phyloP scores from a whole-genome alignment of 352 stramenopile species.

The Peronospora farinosa region DNA sequence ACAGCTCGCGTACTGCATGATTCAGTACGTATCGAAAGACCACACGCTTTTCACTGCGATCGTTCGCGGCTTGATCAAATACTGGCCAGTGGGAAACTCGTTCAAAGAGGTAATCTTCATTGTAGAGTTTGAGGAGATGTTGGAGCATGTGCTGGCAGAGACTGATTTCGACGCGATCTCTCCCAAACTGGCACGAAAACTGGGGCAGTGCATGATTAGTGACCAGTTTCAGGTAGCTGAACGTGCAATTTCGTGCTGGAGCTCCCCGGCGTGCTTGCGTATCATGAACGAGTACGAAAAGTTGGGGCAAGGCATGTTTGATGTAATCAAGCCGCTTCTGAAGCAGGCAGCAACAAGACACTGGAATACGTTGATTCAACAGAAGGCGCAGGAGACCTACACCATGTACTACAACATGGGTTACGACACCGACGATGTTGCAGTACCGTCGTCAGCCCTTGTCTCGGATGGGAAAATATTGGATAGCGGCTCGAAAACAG shows the following conservation, averaged over 20 bases:
- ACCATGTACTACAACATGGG: conserved; percentile 88
- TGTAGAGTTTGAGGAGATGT: conserved; percentile 83
- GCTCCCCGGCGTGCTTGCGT: conserved; percentile 65
- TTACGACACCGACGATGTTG: conserved; percentile 69
- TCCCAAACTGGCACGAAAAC: conserved; percentile 44
- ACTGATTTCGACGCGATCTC: conserved; percentile 68
- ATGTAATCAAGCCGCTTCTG: conserved; percentile 73
- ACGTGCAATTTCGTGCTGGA: conserved; percentile 79
- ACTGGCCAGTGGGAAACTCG: conserved; percentile 82
- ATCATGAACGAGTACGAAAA: conserved; percentile 90
- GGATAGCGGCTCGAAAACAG: conserved; percentile 48
- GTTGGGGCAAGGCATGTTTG: conserved; percentile 75
- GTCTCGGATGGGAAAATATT: conserved; percentile 35
- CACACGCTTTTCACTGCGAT: conserved; percentile 82
- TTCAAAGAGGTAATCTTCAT: conserved; percentile 88
- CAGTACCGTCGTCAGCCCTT: conserved; percentile 23
- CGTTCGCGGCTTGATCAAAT: conserved; percentile 69
- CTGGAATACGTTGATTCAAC: conserved; percentile 82
- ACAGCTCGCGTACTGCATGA: conserved; percentile 86
- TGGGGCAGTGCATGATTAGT: conserved; percentile 75
- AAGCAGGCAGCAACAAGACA: conserved; percentile 44
- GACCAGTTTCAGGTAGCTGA: conserved; percentile 84
- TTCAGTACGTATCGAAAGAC: conserved; percentile 87
- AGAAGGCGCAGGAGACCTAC: conserved; percentile 82
- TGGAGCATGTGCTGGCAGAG: conserved; percentile 81